Conservation (phyloP, 768 basidiomycete species). For the Chiua virens region DNA sequence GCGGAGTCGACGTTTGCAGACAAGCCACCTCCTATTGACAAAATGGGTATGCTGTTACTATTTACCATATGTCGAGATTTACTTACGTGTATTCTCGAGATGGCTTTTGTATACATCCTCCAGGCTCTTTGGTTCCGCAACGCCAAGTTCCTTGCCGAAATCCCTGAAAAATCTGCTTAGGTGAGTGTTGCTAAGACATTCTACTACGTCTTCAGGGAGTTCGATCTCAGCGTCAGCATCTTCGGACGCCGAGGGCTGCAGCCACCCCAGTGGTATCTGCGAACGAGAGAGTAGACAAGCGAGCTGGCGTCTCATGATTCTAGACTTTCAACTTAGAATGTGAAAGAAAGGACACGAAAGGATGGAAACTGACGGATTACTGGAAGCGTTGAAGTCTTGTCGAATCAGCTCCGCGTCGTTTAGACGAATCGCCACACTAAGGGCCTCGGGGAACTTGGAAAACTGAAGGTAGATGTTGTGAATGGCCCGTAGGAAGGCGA, state of each 20-base stretch:
- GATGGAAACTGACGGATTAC: slow-evolving; percentile 66
- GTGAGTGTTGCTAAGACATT: slow-evolving; percentile 83
- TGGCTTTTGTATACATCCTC: slow-evolving; percentile 99
- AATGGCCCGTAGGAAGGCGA: slow-evolving; percentile 83
- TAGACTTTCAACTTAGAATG: slow-evolving; percentile 27
- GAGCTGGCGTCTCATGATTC: slow-evolving; percentile 91
- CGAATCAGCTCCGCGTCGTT: slow-evolving; percentile 78
- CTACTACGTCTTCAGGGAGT: slow-evolving; percentile 77
- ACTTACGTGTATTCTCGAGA: slow-evolving; percentile 82
- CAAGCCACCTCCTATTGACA: slow-evolving; percentile 54
- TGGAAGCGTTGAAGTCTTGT: slow-evolving; percentile 86
- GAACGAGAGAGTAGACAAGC: slow-evolving; percentile 93
- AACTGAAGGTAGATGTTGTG: slow-evolving; percentile 87
- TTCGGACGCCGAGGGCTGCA: slow-evolving; percentile 54
- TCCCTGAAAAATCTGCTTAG: slow-evolving; percentile 83
- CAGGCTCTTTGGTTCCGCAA: slow-evolving; percentile 83
- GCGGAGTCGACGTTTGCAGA: slow-evolving; percentile 89
- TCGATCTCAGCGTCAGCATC: slow-evolving; percentile 62
- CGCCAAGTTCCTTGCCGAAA: slow-evolving; percentile 93
- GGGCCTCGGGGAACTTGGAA: slow-evolving; percentile 87
- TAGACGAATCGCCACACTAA: slow-evolving; percentile 82
- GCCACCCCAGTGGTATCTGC: slow-evolving; percentile 88
- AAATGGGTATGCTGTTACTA: not conserved
- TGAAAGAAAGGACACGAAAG: not conserved
- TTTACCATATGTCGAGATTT: not conserved